Evolutionary conservation across 2,329 filamentous ascomycete genomes (phyloP), one percentile per base, ranked within the genome.

Genomic region (Blastomyces parvus): DNA sequence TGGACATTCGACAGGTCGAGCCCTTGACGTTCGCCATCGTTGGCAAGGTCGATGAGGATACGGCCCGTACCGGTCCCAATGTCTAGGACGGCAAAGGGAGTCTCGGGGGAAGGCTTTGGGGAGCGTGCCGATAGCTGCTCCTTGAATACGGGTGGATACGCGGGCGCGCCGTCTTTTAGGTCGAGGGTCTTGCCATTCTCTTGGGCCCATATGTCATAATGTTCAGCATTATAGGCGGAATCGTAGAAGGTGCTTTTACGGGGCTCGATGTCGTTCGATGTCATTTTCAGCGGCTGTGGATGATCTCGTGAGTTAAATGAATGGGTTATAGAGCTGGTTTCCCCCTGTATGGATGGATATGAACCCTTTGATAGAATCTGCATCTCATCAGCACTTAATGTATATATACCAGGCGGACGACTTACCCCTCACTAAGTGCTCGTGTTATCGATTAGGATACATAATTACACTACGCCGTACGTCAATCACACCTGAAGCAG

Each of bases 171-270:
- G 27, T 59, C 57, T 13, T 59, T 59, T 17, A 48, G 27, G 27
- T 59, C 57, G 6, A 59, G 25, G 8, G 11, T 59, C 14, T 36
- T 59, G 27, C 11, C 22, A n/a, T 59, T 59, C 19, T 59, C 46
- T 42, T 59, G 42, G 7, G 57, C 57, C 57, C 57, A 59, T 44
- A 59, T 13, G 30, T 59, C 57, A 48, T 59, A 59, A 42, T 46
- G 48, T 33, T 59, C 57, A 13, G 57, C 57, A 22, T 48, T 42
- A 27, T 59, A 59, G 14, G 40, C 42, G 1, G 57, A 59, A 36
- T 59, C 57, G 17, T 59, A 59, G 17, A 59, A 46, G 11, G 57
- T 46, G 27, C 57, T 59, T 42, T 59, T 59, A 27, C 57, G 57
- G 8, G 17, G 42, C 36, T 59, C 14, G 2, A 42, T 8, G 40